A percentile compares a stretch with the other conserved stretches of the same genome.
phyloP scores from a whole-genome alignment of 345 rosid genomes.

The Aurinia saxatilis region DNA sequence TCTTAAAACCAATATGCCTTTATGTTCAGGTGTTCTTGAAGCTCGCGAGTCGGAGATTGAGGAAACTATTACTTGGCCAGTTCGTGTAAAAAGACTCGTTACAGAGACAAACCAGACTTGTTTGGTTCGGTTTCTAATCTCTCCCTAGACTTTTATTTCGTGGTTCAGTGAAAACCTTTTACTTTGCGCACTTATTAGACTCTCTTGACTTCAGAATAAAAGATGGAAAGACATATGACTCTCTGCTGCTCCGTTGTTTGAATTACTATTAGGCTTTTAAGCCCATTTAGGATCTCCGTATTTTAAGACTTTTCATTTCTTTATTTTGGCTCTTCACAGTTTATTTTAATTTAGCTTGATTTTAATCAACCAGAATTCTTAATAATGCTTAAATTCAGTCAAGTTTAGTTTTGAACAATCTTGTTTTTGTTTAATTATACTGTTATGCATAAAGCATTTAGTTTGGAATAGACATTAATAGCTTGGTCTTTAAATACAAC shows the following conservation, averaged over 20 bases:
- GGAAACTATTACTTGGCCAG: neutral
- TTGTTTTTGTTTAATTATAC: neutral
- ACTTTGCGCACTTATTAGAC: conserved; percentile 1
- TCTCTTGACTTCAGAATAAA: conserved; percentile 10
- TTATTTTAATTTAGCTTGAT: neutral
- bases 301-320: neutral
- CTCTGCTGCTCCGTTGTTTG: neutral
- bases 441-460: neutral
- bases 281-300: neutral
- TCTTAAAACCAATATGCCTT: neutral
- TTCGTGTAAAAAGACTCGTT: conserved; percentile 23
- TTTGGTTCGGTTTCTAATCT: conserved; percentile 17
- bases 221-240: neutral
- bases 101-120: conserved; percentile 8
- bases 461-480: neutral
- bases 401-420: neutral
- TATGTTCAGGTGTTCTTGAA: conserved; percentile 7
- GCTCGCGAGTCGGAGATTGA: neutral
- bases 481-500: neutral
- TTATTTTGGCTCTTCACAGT: neutral
- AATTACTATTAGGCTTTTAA: neutral
- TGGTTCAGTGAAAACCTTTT: neutral
- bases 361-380: too few relatives aligned
- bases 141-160: neutral
- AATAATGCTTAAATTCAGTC: too few relatives aligned